Evolutionary conservation across 2,329 filamentous ascomycete species (phyloP).

Genomic region (Furcasterigmium sp.): DNA sequence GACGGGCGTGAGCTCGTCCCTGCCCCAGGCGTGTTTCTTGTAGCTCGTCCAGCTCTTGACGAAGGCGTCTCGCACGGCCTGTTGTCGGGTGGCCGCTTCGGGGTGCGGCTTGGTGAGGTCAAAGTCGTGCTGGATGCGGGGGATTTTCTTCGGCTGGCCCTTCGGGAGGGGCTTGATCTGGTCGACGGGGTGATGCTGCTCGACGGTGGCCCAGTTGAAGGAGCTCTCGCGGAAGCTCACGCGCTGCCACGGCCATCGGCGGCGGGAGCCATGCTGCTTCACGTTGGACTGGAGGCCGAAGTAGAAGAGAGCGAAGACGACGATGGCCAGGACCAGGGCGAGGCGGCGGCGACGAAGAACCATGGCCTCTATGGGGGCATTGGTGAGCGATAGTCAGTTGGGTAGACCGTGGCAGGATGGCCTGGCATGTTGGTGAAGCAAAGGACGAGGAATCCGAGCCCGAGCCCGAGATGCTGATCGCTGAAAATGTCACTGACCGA

Average conservation of each 20-base stretch:
- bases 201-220: conserved; percentile 23
- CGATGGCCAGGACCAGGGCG: neutral
- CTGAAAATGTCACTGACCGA: too few species aligned
- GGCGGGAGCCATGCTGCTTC: neutral
- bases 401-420: too few species aligned
- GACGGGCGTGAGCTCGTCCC: conserved; percentile 39
- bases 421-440: too few species aligned
- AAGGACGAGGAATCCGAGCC: too few species aligned
- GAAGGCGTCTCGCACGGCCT: conserved; percentile 26
- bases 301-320: neutral
- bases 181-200: conserved; percentile 20
- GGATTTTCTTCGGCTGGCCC: conserved; percentile 12
- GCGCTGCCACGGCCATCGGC: conserved; percentile 9
- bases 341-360: neutral
- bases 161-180: conserved; percentile 23
- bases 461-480: too few species aligned
- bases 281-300: neutral
- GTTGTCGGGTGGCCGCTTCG: conserved; percentile 12
- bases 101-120: conserved; percentile 23
- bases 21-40: conserved; percentile 36
- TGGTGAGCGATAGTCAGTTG: too few species aligned
- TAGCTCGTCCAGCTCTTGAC: conserved; percentile 35
- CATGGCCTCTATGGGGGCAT: neutral
- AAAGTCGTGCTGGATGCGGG: conserved; percentile 39
- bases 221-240: conserved; percentile 16